phyloP scores from a whole-genome alignment of 148 eudicot genomes.

The Fagopyrum tataricum region DNA sequence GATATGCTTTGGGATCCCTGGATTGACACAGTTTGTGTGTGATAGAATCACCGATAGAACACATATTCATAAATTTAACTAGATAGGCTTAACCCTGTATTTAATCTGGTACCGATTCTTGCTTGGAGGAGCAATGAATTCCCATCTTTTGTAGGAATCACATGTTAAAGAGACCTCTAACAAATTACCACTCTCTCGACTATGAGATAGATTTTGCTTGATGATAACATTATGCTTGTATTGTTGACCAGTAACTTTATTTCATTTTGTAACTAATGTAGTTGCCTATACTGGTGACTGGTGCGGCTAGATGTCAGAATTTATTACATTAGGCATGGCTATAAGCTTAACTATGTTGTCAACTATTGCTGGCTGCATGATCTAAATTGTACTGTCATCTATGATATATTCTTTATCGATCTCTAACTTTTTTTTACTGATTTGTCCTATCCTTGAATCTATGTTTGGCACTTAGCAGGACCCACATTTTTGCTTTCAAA shows the following conservation, averaged over 20 bases:
- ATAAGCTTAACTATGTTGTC: not conserved
- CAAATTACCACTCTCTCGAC: not conserved
- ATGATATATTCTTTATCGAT: not conserved
- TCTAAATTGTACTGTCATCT: not conserved
- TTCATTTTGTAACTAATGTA: not conserved
- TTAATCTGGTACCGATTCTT: not conserved
- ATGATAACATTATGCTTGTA: not conserved
- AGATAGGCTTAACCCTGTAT: not conserved
- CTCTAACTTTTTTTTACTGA: not conserved
- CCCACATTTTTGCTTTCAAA: slow-evolving; percentile 33
- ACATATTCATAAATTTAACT: too few relatives aligned
- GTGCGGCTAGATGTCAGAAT: not conserved
- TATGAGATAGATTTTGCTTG: not conserved
- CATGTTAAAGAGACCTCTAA: not conserved
- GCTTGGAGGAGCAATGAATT: not conserved
- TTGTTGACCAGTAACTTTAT: not conserved
- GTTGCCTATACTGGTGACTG: not conserved
- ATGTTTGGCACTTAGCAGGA: slow-evolving; percentile 27
- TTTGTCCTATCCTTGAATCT: not conserved
- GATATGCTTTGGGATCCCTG: not conserved
- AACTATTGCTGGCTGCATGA: not conserved
- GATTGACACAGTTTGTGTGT: not conserved
- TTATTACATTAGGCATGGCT: not conserved
- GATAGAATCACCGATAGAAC: not conserved
- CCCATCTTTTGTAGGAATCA: not conserved